These are phyloP conservation scores for Collariella sp. DNA, from an alignment of 495 filamentous ascomycete genomes.

Conservation along the genomic window DNA sequence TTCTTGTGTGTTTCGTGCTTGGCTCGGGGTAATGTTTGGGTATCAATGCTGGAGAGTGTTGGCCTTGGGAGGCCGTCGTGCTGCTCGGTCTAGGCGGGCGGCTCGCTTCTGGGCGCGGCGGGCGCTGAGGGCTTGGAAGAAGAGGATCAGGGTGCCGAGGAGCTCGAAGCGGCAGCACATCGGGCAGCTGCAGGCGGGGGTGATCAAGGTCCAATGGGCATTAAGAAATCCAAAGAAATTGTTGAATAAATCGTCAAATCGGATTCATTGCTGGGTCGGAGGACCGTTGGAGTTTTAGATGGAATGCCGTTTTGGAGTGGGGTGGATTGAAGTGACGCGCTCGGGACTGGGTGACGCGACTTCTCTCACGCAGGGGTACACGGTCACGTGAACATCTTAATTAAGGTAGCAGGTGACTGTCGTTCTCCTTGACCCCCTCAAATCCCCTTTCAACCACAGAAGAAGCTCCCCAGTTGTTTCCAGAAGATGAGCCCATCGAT, in stretches of 20 bases:
- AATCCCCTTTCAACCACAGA: too few relatives aligned
- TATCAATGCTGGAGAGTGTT: background rate
- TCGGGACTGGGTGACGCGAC: too few relatives aligned
- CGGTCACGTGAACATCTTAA: too few relatives aligned
- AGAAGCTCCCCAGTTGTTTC: too few relatives aligned
- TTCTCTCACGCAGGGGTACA: too few relatives aligned
- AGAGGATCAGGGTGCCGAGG: constrained; percentile 40
- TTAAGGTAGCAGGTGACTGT: too few relatives aligned
- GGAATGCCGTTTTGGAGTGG: too few relatives aligned
- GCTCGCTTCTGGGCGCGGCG: constrained; percentile 7
- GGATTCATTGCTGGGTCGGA: too few relatives aligned
- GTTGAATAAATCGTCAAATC: too few relatives aligned
- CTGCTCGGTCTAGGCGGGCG: background rate
- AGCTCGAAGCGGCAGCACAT: constrained; percentile 44
- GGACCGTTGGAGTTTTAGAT: too few relatives aligned
- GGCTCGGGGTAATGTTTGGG: background rate
- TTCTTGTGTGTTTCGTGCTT: constrained; percentile 33
- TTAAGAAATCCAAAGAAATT: background rate
- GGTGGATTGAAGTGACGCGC: too few relatives aligned
- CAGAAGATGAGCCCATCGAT: background rate
- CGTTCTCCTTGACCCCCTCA: too few relatives aligned
- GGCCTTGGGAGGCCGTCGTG: background rate
- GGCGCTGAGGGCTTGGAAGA: constrained; percentile 35
- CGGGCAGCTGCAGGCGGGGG: background rate
- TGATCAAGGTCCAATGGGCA: background rate